Base-by-base conservation (phyloP, 768 basidiomycete species). In the Gautieria morchelliformis region DNA sequence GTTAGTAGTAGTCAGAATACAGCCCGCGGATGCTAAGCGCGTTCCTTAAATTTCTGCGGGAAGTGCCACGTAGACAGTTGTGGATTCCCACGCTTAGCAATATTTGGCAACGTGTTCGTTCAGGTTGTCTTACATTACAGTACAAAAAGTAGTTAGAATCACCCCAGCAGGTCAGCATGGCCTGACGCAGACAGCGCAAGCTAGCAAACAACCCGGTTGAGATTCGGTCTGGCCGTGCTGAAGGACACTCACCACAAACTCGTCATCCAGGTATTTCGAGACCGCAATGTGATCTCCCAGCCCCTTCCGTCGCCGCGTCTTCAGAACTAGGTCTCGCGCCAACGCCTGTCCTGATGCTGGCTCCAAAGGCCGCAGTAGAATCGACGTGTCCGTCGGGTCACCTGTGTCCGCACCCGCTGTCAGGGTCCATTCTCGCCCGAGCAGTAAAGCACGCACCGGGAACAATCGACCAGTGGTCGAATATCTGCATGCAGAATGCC, bases 391-490 rank as follows among this genome's bases (percentile, higher is more conserved):
- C 68, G 90, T 94, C 53, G 96, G 96, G 75, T 99, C 96, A 70
- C 96, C 94, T 89, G 64, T 39, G 58, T 49, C 37, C 3, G 32
- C 22, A 49, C 14, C 4, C n/a, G 3, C n/a, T 17, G n/a, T 44
- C 48, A 49, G 48, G 5, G 42, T 3, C 48, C 17, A 49, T 3
- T 15, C 27, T 10, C 10, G 3, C 9, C n/a, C 14, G 27, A 57
- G 58, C 44, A 20, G 17, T 2, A 58, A 37, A 42, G 39, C 51
- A 73, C 83, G 62, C 67, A 88, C 90, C 91, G 64, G 95, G 95
- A n/a, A 98, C 95, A 65, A 95, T 89, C 15, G 89, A 87, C 96
- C 96, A 99, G 65, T 99, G 96, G 70, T 98, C 95, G 71, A 98
- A 99, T 61, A 91, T 83, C 70, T 97, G 94, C 65, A 93, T 75